Conservation (phyloP, 2,329 filamentous ascomycete species). For the Intubia oerlemansii region DNA sequence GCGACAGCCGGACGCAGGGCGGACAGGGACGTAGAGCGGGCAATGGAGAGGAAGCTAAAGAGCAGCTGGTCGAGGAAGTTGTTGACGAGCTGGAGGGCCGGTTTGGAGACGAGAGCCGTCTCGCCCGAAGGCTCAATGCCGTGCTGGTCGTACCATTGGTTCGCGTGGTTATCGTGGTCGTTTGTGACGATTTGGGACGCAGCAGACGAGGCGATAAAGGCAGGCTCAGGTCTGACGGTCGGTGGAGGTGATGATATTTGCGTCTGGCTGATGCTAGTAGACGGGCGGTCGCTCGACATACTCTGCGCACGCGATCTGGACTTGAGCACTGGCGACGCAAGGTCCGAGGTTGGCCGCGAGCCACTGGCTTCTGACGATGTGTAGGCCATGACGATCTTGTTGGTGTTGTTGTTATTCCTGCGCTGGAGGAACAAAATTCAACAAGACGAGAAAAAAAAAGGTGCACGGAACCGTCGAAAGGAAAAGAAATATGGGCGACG, state of each 20-base stretch:
- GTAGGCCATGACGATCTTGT: constrained; percentile 8
- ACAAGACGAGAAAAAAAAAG: not conserved
- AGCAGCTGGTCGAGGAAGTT: constrained; percentile 84
- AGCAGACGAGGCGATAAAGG: constrained; percentile 72
- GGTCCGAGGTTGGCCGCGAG: constrained; percentile 9
- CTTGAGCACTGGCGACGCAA: constrained; percentile 11
- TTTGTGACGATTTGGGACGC: constrained; percentile 84
- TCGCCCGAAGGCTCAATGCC: constrained; percentile 43
- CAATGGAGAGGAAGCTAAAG: constrained; percentile 67
- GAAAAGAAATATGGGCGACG: not conserved
- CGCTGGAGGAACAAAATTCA: too few relatives aligned
- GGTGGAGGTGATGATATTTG: constrained; percentile 48
- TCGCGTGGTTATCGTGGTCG: constrained; percentile 56
- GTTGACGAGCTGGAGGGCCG: constrained; percentile 64
- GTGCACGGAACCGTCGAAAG: not conserved
- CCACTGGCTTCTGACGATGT: constrained; percentile 3
- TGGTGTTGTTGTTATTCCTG: too few relatives aligned
- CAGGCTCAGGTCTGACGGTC: constrained; percentile 52
- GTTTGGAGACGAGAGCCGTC: constrained; percentile 48
- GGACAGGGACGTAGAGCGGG: constrained; percentile 56
- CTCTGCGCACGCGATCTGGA: constrained; percentile 32
- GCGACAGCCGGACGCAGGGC: constrained; percentile 62
- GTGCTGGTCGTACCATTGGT: constrained; percentile 47
- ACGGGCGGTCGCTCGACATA: constrained; percentile 51
- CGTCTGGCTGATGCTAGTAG: constrained; percentile 32